Conservation (phyloP, 1,139 yeast genomes). For the Scheffersomyces segobiensis region DNA sequence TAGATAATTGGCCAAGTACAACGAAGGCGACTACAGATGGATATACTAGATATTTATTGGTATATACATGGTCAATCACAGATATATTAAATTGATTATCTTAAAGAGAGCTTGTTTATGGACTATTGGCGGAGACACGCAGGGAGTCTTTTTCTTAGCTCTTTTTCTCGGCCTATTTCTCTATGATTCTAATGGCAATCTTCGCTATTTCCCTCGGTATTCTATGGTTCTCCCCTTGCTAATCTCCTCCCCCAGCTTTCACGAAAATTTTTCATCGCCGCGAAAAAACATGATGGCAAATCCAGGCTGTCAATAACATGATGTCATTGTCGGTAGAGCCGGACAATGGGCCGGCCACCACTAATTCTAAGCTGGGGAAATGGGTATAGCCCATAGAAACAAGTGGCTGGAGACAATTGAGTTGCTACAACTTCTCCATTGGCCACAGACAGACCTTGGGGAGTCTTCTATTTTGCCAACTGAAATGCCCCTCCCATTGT, state of each 20-base stretch:
- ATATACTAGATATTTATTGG: too few relatives aligned
- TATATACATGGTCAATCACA: too few relatives aligned
- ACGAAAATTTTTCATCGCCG: neutral
- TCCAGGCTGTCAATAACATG: neutral
- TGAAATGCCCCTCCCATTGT: neutral
- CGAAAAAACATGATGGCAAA: slow-evolving; percentile 1
- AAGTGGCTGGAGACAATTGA: neutral
- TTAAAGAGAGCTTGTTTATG: too few relatives aligned
- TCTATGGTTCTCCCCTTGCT: neutral
- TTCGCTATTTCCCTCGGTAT: neutral
- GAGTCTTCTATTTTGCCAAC: neutral
- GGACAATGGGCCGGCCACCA: neutral
- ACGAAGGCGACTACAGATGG: too few relatives aligned
- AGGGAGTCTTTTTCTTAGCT: too few relatives aligned
- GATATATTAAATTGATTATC: too few relatives aligned
- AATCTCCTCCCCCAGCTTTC: neutral
- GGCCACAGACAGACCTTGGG: neutral
- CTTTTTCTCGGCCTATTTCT: too few relatives aligned
- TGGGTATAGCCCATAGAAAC: neutral
- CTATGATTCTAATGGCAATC: too few relatives aligned
- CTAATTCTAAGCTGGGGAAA: neutral
- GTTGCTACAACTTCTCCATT: neutral
- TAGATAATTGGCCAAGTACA: too few relatives aligned
- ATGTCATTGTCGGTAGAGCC: neutral
- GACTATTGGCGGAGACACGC: too few relatives aligned